These are phyloP conservation scores for Phytophthora macrochlamydospora DNA, from an alignment of 352 stramenopile species.

Conservation along the genomic window DNA sequence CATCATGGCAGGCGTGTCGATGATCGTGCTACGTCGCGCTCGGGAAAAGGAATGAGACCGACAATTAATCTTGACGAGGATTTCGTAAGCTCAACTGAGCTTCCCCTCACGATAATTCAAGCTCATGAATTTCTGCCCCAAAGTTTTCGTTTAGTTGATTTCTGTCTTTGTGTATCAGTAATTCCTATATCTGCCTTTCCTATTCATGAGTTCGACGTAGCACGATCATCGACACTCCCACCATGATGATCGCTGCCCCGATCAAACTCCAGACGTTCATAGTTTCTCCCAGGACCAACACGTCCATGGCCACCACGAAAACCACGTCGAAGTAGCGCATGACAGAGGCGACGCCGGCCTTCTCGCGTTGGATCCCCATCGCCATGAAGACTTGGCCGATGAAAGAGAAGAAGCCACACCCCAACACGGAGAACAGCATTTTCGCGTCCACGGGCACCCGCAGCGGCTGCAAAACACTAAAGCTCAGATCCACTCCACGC, in stretches of 20 bases:
- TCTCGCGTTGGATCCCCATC: constrained; percentile 44
- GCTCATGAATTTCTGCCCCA: too few relatives aligned
- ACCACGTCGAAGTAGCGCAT: constrained; percentile 52
- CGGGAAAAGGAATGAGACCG: constrained; percentile 17
- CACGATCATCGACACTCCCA: constrained; percentile 33
- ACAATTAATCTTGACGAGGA: too few relatives aligned
- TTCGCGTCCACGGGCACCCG: constrained; percentile 19
- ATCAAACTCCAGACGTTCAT: constrained; percentile 34
- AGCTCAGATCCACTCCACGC: background rate
- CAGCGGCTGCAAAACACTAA: constrained; percentile 9
- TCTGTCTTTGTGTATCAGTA: background rate
- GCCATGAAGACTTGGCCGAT: constrained; percentile 44
- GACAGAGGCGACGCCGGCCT: constrained; percentile 42
- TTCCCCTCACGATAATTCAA: too few relatives aligned
- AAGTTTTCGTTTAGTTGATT: too few relatives aligned
- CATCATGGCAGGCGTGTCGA: constrained; percentile 50
- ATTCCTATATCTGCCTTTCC: background rate
- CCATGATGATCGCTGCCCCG: constrained; percentile 41
- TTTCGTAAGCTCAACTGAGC: too few relatives aligned
- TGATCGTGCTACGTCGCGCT: constrained; percentile 53
- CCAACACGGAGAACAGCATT: constrained; percentile 33
- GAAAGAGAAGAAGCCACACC: constrained; percentile 41
- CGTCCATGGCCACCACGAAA: constrained; percentile 47
- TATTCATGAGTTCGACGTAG: constrained; percentile 17
- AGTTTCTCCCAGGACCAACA: constrained; percentile 28